Evolutionary conservation across 225 moss, liverwort and hornwort genomes (phyloP).

Genomic region (Thuidium tamariscinum): DNA sequence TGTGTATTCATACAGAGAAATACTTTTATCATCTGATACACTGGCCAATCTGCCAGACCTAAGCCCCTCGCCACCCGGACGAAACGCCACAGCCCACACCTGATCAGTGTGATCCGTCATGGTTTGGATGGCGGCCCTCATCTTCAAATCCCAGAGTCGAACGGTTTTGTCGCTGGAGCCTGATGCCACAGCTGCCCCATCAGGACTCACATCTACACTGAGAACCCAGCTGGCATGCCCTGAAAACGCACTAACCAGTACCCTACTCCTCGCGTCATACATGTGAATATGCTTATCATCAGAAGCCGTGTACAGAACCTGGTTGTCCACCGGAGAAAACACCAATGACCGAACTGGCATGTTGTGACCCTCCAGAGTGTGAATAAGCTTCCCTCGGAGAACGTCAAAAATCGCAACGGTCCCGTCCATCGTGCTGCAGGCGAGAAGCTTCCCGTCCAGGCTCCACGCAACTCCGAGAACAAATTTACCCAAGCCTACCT

Average conservation of each 20-base stretch:
- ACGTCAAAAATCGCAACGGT: constrained; percentile 79
- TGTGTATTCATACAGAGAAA: constrained; percentile 90
- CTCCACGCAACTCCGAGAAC: constrained; percentile 94
- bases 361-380: constrained; percentile 78
- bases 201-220: constrained; percentile 80
- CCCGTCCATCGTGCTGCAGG: constrained; percentile 96
- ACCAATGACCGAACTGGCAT: constrained; percentile 91
- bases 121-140: constrained; percentile 82
- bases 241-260: constrained; percentile 75
- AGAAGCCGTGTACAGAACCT: constrained; percentile 75
- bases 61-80: constrained; percentile 56
- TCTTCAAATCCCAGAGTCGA: constrained; percentile 85
- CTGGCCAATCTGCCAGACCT: constrained; percentile 77
- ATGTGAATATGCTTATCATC: constrained; percentile 98
- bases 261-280: constrained; percentile 81
- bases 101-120: constrained; percentile 89
- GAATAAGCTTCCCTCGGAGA: constrained; percentile 52
- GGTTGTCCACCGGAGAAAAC: constrained; percentile 75
- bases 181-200: constrained; percentile 68
- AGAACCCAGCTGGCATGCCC: constrained; percentile 97
- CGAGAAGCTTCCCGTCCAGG: constrained; percentile 73
- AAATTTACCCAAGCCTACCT: constrained; percentile 64
- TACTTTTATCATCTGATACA: constrained; percentile 87
- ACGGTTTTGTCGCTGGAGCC: constrained; percentile 91
- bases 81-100: constrained; percentile 93